phyloP scores from a whole-genome alignment of 148 eudicot species.

The Simmondsia chinensis region DNA sequence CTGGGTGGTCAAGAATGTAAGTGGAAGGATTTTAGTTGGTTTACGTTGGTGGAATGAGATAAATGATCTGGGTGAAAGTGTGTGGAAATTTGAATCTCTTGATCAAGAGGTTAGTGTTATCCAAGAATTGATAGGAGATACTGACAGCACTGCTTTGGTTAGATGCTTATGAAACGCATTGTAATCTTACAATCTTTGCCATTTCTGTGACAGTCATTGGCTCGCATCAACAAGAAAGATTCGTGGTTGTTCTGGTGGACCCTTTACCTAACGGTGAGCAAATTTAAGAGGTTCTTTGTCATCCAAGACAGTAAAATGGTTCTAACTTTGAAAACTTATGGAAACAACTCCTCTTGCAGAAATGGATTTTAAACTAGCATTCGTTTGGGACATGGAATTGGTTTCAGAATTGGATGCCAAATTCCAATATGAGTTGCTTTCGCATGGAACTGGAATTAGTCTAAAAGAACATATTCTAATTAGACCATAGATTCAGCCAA shows the following conservation, averaged over 20 bases:
- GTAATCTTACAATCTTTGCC: background rate
- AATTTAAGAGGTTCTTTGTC: background rate
- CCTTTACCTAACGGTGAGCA: constrained; percentile 78
- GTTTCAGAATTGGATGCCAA: too few relatives aligned
- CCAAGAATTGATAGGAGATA: background rate
- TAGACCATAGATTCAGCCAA: too few relatives aligned
- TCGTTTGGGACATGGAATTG: too few relatives aligned
- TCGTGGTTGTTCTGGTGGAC: constrained; percentile 99
- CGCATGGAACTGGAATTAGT: too few relatives aligned
- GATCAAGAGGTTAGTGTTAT: constrained; percentile 79
- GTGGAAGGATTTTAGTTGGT: constrained; percentile 95
- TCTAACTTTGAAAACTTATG: too few relatives aligned
- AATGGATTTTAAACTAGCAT: too few relatives aligned
- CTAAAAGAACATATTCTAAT: too few relatives aligned
- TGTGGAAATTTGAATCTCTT: constrained; percentile 97
- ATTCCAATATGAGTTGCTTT: too few relatives aligned
- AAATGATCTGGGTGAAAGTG: constrained; percentile 77
- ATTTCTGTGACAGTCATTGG: constrained; percentile 65
- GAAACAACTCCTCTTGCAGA: too few relatives aligned
- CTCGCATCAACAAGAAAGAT: constrained; percentile 97
- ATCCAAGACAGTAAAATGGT: too few relatives aligned
- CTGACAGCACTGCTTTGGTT: background rate
- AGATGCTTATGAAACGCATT: constrained; percentile 2
- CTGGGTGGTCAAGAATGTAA: constrained; percentile 99
- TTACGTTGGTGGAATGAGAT: constrained; percentile 99